phyloP scores from a whole-genome alignment of 768 basidiomycete species.

The Termitomyces sp. region DNA sequence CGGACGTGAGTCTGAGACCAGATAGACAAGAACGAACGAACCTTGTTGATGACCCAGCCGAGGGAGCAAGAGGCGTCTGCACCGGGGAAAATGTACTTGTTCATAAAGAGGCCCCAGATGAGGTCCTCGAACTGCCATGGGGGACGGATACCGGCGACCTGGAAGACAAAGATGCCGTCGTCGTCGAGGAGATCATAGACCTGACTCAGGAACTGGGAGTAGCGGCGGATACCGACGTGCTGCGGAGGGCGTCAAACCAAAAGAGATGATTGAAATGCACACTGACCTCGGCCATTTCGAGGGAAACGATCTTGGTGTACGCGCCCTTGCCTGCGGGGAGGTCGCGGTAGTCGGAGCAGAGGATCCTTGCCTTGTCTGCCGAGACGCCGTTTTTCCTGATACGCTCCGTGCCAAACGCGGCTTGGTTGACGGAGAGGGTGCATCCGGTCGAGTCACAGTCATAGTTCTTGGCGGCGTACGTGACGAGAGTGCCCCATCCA shows the following conservation, averaged over 20 bases:
- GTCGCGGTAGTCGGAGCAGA: constrained; percentile 92
- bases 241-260: constrained; percentile 18
- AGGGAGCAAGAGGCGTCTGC: constrained; percentile 95
- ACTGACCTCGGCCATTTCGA: constrained; percentile 95
- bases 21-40: constrained; percentile 1
- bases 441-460: constrained; percentile 95
- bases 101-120: constrained; percentile 97
- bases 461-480: constrained; percentile 96
- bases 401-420: constrained; percentile 86
- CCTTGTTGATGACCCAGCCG: constrained; percentile 83
- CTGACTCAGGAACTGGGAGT: constrained; percentile 82
- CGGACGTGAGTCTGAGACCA: no score
- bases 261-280: not conserved
- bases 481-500: constrained; percentile 94
- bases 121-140: constrained; percentile 99
- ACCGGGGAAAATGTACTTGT: constrained; percentile 98
- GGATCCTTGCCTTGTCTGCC: constrained; percentile 74
- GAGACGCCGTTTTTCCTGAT: constrained; percentile 74
- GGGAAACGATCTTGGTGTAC: constrained; percentile 90
- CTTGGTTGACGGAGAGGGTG: constrained; percentile 87
- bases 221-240: constrained; percentile 95
- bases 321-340: constrained; percentile 70
- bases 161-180: constrained; percentile 90
- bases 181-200: constrained; percentile 93
- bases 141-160: constrained; percentile 95